Evolutionary conservation across 805 yeast genomes (phyloP).

Genomic region (Blastobotrys mokoenaii): DNA sequence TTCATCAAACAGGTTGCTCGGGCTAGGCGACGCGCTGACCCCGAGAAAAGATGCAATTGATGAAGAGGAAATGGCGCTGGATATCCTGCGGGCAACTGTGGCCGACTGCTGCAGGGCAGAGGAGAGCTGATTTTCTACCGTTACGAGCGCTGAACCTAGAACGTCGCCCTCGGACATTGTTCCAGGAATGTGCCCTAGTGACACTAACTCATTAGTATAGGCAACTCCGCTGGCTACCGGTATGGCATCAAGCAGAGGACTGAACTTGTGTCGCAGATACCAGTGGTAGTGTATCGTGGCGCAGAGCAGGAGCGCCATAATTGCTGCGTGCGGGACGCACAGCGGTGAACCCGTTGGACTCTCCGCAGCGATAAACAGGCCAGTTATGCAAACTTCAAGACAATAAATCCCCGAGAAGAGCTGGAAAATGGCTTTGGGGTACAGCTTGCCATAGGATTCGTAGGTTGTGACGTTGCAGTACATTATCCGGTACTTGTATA

Average conservation of each 20-base stretch:
- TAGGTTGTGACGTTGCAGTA: constrained; percentile 34
- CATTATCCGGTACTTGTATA: constrained; percentile 63
- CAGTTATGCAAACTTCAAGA: constrained; percentile 68
- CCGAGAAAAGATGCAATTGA: too few relatives aligned
- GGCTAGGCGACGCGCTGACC: too few relatives aligned
- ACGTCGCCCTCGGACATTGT: too few relatives aligned
- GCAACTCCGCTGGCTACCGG: constrained; percentile 26
- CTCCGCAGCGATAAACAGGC: constrained; percentile 58
- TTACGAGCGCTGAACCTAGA: too few relatives aligned
- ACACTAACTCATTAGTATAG: too few relatives aligned
- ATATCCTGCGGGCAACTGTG: too few relatives aligned
- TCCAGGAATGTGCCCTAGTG: too few relatives aligned
- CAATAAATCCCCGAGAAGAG: constrained; percentile 76
- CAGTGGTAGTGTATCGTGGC: constrained; percentile 52
- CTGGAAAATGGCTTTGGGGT: constrained; percentile 68
- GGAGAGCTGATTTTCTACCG: too few relatives aligned
- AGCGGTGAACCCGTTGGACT: constrained; percentile 38
- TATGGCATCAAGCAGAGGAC: constrained; percentile 29
- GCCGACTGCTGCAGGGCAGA: too few relatives aligned
- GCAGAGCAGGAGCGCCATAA: constrained; percentile 44
- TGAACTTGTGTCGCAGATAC: constrained; percentile 39
- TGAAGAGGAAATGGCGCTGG: too few relatives aligned
- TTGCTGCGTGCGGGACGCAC: constrained; percentile 40
- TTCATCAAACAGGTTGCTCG: constrained; percentile 18
- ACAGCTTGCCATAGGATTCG: constrained; percentile 47